phyloP scores from a whole-genome alignment of 73 alveolate species.

The Paramecium biaurelia region DNA sequence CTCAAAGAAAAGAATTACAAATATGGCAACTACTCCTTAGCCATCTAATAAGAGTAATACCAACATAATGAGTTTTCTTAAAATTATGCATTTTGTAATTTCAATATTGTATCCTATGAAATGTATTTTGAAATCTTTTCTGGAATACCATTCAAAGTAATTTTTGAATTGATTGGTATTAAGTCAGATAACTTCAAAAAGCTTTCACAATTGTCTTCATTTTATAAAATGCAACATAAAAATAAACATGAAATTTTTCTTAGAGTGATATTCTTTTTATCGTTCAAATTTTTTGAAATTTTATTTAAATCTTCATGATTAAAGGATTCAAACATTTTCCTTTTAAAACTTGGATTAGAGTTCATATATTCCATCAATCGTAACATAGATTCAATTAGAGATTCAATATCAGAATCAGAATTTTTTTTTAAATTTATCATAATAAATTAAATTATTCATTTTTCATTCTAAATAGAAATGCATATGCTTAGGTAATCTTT shows the following conservation, averaged over 20 bases:
- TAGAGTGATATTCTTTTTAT: not conserved
- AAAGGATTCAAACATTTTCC: constrained; percentile 35
- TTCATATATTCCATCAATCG: constrained; percentile 44
- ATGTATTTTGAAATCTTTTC: constrained; percentile 1
- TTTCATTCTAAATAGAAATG: not conserved
- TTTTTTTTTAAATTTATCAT: constrained; percentile 14
- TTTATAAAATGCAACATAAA: constrained; percentile 17
- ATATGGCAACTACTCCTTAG: not conserved
- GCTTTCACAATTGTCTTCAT: constrained; percentile 26
- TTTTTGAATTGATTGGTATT: constrained; percentile 39
- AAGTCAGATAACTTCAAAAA: not conserved
- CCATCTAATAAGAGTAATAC: constrained; percentile 27
- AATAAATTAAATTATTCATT: not conserved
- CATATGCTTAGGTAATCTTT: not conserved
- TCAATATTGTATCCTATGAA: not conserved
- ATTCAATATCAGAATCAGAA: constrained; percentile 31
- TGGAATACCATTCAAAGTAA: not conserved
- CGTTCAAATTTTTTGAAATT: constrained; percentile 10
- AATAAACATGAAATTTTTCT: constrained; percentile 45
- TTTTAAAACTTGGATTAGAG: constrained; percentile 1
- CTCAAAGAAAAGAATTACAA: not conserved
- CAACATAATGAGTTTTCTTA: not conserved
- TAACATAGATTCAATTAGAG: constrained; percentile 41
- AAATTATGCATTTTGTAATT: not conserved
- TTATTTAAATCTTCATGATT: constrained; percentile 7